These are phyloP conservation scores for Phytophthora fragariaefolia DNA, from an alignment of 352 stramenopile genomes.

Conservation along the genomic window DNA sequence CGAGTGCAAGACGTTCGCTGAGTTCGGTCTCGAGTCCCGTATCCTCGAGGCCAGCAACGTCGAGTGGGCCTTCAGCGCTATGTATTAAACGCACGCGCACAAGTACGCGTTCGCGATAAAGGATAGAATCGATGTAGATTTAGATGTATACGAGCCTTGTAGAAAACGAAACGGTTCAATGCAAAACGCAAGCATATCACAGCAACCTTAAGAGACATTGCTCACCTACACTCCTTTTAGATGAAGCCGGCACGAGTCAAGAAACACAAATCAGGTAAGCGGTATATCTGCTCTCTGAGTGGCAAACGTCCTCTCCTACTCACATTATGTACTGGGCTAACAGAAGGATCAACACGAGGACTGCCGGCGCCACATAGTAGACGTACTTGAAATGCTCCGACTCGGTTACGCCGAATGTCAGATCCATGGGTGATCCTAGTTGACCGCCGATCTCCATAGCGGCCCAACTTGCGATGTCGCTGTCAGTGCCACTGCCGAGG, in stretches of 20 bases:
- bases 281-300: background rate
- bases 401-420: conserved; percentile 18
- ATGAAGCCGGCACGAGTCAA: conserved; percentile 4
- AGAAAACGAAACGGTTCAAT: conserved; percentile 36
- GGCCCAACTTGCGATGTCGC: conserved; percentile 22
- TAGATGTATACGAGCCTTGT: conserved; percentile 41
- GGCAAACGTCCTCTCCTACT: conserved; percentile 1
- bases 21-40: conserved; percentile 76
- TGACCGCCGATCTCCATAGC: conserved; percentile 36
- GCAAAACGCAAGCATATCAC: conserved; percentile 21
- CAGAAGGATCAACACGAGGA: conserved; percentile 50
- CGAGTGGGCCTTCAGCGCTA: conserved; percentile 79
- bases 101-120: conserved; percentile 27
- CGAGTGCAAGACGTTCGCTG: conserved; percentile 67
- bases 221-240: conserved; percentile 8
- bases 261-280: background rate
- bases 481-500: conserved; percentile 36
- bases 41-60: conserved; percentile 65
- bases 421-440: conserved; percentile 19
- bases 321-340: conserved; percentile 41
- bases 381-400: conserved; percentile 29
- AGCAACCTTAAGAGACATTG: background rate
- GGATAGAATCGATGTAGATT: conserved; percentile 29
- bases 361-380: conserved; percentile 35
- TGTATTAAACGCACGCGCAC: conserved; percentile 60